Evolutionary conservation across 192 early-diverging fungal species (phyloP).

Genomic region (Radiomyces spectabilis): DNA sequence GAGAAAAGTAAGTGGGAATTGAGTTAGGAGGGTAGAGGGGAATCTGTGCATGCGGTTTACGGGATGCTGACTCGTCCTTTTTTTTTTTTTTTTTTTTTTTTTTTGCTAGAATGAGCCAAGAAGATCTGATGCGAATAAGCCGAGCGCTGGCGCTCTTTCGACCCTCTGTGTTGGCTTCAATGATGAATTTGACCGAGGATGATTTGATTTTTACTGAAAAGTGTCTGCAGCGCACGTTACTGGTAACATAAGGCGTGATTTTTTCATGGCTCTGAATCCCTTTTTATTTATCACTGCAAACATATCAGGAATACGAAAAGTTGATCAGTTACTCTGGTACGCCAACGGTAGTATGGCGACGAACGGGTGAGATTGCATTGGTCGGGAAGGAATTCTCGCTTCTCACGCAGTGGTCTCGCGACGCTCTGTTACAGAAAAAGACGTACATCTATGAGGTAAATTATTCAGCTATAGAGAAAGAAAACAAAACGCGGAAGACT

Average conservation of each 20-base stretch:
- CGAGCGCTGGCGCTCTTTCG: slow-evolving; percentile 81
- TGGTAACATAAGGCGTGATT: too few species aligned
- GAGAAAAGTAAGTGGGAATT: slow-evolving; percentile 52
- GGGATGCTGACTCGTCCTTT: background rate
- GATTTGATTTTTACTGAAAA: slow-evolving; percentile 94
- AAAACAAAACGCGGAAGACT: too few species aligned
- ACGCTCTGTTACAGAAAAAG: slow-evolving; percentile 68
- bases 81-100: background rate
- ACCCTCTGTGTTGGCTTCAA: slow-evolving; percentile 84
- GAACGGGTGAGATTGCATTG: slow-evolving; percentile 92
- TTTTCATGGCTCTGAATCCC: too few species aligned
- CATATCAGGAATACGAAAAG: slow-evolving; percentile 81
- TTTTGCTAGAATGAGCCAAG: slow-evolving; percentile 69
- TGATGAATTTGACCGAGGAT: slow-evolving; percentile 87
- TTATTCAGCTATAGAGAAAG: too few species aligned
- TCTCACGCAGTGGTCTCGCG: slow-evolving; percentile 85
- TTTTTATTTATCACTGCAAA: background rate
- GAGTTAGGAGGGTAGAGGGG: background rate
- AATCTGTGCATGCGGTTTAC: background rate
- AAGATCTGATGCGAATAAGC: slow-evolving; percentile 81
- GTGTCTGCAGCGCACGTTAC: slow-evolving; percentile 77
- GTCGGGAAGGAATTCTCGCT: slow-evolving; percentile 96
- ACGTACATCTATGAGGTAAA: slow-evolving; percentile 76
- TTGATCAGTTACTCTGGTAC: slow-evolving; percentile 93
- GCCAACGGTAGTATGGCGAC: slow-evolving; percentile 93